These are phyloP conservation scores for Nakaseomyces nivariensis DNA, from an alignment of 1,139 yeast genomes.

Conservation along the genomic window DNA sequence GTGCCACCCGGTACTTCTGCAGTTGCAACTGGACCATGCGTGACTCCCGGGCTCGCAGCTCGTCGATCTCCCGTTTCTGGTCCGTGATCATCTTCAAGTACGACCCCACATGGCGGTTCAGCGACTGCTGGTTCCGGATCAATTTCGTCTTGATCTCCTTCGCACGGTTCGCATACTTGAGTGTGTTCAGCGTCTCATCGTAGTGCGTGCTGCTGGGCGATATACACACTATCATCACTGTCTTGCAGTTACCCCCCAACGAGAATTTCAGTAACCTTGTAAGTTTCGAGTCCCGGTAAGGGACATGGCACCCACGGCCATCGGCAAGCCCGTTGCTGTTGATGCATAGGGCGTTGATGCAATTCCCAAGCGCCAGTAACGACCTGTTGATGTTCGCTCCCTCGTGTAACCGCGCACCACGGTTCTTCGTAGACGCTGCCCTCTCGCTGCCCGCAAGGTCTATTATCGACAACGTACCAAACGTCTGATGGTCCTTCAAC, in stretches of 20 bases:
- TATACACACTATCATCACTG: constrained; percentile 91
- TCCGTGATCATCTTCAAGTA: constrained; percentile 79
- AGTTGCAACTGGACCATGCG: constrained; percentile 34
- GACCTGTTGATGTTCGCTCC: constrained; percentile 92
- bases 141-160: constrained; percentile 81
- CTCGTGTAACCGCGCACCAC: constrained; percentile 71
- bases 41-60: constrained; percentile 48
- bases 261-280: constrained; percentile 81
- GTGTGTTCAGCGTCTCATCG: constrained; percentile 83
- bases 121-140: constrained; percentile 61
- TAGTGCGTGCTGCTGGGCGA: constrained; percentile 80
- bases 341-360: constrained; percentile 77
- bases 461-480: constrained; percentile 74
- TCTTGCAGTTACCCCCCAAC: constrained; percentile 89
- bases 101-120: constrained; percentile 81
- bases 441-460: constrained; percentile 94
- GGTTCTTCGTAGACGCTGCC: constrained; percentile 78
- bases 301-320: constrained; percentile 50
- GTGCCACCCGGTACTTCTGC: constrained; percentile 27
- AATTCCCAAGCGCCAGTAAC: constrained; percentile 79
- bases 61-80: constrained; percentile 69
- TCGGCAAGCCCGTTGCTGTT: constrained; percentile 6
- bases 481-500: constrained; percentile 55
- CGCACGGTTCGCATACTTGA: constrained; percentile 85
- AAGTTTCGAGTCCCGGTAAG: constrained; percentile 81